phyloP scores from a whole-genome alignment of 192 early-diverging fungal genomes.

The Oehlia diaphana region DNA sequence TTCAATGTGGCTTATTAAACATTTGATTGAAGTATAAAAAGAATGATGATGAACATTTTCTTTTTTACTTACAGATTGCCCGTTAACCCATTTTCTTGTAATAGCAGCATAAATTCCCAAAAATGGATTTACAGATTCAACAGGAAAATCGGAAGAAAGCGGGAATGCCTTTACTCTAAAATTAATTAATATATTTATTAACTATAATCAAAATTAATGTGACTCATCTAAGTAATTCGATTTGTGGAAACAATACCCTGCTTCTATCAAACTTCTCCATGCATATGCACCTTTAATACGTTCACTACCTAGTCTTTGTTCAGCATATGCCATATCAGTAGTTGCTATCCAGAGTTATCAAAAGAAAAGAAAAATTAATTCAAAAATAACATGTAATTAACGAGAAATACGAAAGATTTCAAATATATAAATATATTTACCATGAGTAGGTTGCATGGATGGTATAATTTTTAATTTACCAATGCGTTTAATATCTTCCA shows the following conservation, averaged over 20 bases:
- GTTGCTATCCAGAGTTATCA: slow-evolving; percentile 37
- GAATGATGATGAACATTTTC: slow-evolving; percentile 7
- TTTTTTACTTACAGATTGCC: slow-evolving; percentile 38
- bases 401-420: not conserved
- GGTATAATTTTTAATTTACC: slow-evolving; percentile 48
- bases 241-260: slow-evolving; percentile 28
- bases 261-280: slow-evolving; percentile 47
- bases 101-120: slow-evolving; percentile 57
- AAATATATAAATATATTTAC: slow-evolving; percentile 19
- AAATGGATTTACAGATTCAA: slow-evolving; percentile 53
- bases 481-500: slow-evolving; percentile 48
- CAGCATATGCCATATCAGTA: slow-evolving; percentile 55
- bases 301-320: slow-evolving; percentile 44
- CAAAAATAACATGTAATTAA: not conserved
- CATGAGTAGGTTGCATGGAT: slow-evolving; percentile 60
- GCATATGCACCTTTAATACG: slow-evolving; percentile 50
- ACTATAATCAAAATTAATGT: not conserved
- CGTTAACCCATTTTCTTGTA: slow-evolving; percentile 45
- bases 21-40: not conserved
- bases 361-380: not conserved
- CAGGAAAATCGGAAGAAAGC: slow-evolving; percentile 58
- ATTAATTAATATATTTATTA: not conserved
- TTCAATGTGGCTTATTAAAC: not conserved
- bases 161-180: slow-evolving; percentile 38
- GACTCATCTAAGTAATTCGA: not conserved